Conservation (phyloP, 2,329 filamentous ascomycete genomes). For the Xenosphaeropsis pyriputrescens region DNA sequence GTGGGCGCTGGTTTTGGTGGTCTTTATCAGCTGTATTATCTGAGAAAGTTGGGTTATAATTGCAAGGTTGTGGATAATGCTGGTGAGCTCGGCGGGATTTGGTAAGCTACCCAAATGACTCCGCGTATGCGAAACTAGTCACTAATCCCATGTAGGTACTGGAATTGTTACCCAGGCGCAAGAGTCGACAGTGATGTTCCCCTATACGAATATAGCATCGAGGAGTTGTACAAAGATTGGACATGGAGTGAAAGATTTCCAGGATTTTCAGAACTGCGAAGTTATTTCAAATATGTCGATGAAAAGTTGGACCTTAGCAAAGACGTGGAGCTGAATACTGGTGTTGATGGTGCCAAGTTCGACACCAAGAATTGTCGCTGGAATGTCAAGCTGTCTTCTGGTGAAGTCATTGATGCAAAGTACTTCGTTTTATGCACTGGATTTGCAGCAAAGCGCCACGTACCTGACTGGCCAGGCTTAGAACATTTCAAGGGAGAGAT, state of each 20-base stretch:
- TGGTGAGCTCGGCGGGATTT: slow-evolving; percentile 25
- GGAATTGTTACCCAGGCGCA: slow-evolving; percentile 29
- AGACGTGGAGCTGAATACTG: slow-evolving; percentile 23
- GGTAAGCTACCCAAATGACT: slow-evolving; percentile 9
- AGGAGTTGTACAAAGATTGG: slow-evolving; percentile 25
- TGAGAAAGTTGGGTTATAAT: slow-evolving; percentile 20
- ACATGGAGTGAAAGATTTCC: slow-evolving; percentile 27
- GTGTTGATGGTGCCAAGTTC: slow-evolving; percentile 24
- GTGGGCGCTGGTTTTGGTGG: slow-evolving; percentile 20
- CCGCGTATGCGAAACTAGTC: too few relatives aligned
- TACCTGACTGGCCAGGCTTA: slow-evolving; percentile 11
- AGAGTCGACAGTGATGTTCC: slow-evolving; percentile 31
- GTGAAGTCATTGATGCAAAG: slow-evolving; percentile 9
- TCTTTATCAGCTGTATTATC: slow-evolving; percentile 22
- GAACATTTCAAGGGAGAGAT: slow-evolving; percentile 11
- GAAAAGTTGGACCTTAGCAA: slow-evolving; percentile 26
- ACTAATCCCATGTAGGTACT: slow-evolving; percentile 3
- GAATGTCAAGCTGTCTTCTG: slow-evolving; percentile 23
- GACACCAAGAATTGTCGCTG: slow-evolving; percentile 20
- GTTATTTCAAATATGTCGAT: slow-evolving; percentile 31
- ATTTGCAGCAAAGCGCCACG: slow-evolving; percentile 11
- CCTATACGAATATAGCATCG: slow-evolving; percentile 28
- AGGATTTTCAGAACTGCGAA: slow-evolving; percentile 22
- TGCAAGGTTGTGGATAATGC: slow-evolving; percentile 21
- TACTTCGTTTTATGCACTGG: slow-evolving; percentile 13